Percentiles rank a stretch among this genome's conserved stretches.
Evolutionary conservation across 352 stramenopile species (phyloP).

Genomic region (Aphanomyces astaci): DNA sequence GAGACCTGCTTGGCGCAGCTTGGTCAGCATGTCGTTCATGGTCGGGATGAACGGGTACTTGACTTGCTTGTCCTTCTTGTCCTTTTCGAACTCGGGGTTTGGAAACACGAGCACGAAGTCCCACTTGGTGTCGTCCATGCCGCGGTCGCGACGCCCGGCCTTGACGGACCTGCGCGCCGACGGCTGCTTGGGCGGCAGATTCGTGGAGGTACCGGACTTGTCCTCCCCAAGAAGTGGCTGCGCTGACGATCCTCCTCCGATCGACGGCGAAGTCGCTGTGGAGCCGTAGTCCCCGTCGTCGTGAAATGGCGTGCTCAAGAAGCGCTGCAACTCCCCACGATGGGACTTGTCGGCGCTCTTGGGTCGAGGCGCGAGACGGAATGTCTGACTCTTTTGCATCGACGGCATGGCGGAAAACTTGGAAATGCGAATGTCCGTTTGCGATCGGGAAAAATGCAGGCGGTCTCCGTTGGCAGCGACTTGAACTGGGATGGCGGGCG

Average conservation of each 20-base stretch:
- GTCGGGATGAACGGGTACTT: not conserved
- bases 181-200: not conserved
- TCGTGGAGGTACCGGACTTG: not conserved
- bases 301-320: slow-evolving; percentile 11
- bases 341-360: not conserved
- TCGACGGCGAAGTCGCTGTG: not conserved
- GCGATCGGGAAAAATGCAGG: too few relatives aligned
- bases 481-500: not conserved
- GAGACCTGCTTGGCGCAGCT: slow-evolving; percentile 51
- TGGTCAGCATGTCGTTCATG: slow-evolving; percentile 64
- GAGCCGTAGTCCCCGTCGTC: slow-evolving; percentile 17
- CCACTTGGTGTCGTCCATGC: slow-evolving; percentile 33
- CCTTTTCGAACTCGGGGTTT: slow-evolving; percentile 58
- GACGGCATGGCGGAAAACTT: slow-evolving; percentile 18
- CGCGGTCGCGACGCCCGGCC: not conserved
- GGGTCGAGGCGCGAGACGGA: not conserved
- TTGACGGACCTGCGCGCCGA: not conserved
- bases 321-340: slow-evolving; percentile 13
- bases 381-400: slow-evolving; percentile 14
- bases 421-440: not conserved
- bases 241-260: too few relatives aligned
- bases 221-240: not conserved
- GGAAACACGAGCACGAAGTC: slow-evolving; percentile 84
- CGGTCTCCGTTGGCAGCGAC: not conserved
- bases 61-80: slow-evolving; percentile 21